Base-by-base conservation (phyloP, 257 asterid species). In the Solanum boliviense region DNA sequence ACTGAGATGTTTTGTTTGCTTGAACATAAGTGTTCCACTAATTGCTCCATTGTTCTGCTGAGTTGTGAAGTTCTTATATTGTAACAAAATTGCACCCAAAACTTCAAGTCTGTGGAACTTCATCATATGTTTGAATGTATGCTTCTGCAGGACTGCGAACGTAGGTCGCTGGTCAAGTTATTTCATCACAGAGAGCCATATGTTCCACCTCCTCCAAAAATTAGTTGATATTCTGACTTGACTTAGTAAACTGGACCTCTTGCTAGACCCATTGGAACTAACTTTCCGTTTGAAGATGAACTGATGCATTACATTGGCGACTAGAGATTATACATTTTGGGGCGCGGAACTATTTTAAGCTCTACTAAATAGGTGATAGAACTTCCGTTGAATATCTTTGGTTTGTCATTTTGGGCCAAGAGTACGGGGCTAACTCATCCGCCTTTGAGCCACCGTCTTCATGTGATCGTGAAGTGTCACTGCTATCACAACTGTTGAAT, bases 131-230 rank as follows among this genome's bases (percentile, higher is more conserved):
- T 71, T 21, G 73, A 39, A 27, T 35, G 18, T 27, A 8, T 73
- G 16, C 70, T 32, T 67, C 41, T 88, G 84, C 89, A 92, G 92
- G 94, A 92, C 48, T 92, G 94, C n/a, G 93, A 92, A 60, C 91
- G 93, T 60, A 88, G 94, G 84, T 52, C 94, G 65, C 83, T 92
- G 29, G 93, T 67, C 48, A 92, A 92, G 88, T 84, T 92, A 84
- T 92, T 92, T 87, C 94, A 89, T 87, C 94, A 92, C 70, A 90
- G 93, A 84, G 88, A 31, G 62, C 79, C 29, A 4, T 36, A 34
- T 32, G 36, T 90, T 86, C 88, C 87, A n/a, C 85, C 89, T 56
- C 82, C 78, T 34, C 38, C 89, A 16, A 88, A 60, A 85, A 87
- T 72, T 44, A 35, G n/a, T 72, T 32, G 84, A 67, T 44, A 72